These are phyloP conservation scores for Neodidymelliopsis sp. DNA, from an alignment of 2,329 filamentous ascomycete genomes.

Conservation along the genomic window DNA sequence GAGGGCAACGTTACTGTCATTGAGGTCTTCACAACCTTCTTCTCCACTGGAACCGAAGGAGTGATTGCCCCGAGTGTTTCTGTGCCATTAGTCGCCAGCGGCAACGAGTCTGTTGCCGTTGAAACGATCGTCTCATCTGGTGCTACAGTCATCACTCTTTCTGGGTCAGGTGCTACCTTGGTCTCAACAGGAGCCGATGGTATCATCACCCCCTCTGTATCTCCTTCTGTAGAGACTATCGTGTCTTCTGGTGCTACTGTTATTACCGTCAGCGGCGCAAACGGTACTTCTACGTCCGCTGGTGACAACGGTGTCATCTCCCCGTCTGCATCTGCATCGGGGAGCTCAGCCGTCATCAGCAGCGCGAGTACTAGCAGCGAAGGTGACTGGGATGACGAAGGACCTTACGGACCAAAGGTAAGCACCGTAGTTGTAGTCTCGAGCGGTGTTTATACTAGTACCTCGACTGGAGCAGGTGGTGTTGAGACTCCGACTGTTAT, in stretches of 20 bases:
- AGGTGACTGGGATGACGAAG: constrained; percentile 9
- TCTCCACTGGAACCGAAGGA: constrained; percentile 28
- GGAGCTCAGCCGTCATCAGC: not conserved
- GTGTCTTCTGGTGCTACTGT: constrained; percentile 11
- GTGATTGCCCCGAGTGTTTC: too few relatives aligned
- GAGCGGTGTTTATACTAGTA: constrained; percentile 10
- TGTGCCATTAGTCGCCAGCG: not conserved
- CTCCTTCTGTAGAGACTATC: constrained; percentile 8
- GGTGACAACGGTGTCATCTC: constrained; percentile 19
- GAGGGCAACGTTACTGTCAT: constrained; percentile 21
- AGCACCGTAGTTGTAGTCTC: constrained; percentile 12
- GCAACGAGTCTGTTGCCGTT: not conserved
- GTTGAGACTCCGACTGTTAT: constrained; percentile 16
- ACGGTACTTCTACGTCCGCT: constrained; percentile 17
- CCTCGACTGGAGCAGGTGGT: constrained; percentile 21
- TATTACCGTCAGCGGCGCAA: constrained; percentile 7
- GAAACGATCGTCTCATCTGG: too few relatives aligned
- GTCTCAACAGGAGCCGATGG: constrained; percentile 21
- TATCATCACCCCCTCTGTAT: constrained; percentile 11
- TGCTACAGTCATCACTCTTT: constrained; percentile 2
- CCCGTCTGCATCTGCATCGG: constrained; percentile 1
- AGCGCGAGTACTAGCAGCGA: not conserved
- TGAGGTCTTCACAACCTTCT: constrained; percentile 19
- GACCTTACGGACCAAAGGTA: constrained; percentile 6
- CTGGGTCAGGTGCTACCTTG: not conserved